These are phyloP conservation scores for Trichoderma reesei DNA, from an alignment of 495 filamentous ascomycete species.

Conservation along the genomic window DNA sequence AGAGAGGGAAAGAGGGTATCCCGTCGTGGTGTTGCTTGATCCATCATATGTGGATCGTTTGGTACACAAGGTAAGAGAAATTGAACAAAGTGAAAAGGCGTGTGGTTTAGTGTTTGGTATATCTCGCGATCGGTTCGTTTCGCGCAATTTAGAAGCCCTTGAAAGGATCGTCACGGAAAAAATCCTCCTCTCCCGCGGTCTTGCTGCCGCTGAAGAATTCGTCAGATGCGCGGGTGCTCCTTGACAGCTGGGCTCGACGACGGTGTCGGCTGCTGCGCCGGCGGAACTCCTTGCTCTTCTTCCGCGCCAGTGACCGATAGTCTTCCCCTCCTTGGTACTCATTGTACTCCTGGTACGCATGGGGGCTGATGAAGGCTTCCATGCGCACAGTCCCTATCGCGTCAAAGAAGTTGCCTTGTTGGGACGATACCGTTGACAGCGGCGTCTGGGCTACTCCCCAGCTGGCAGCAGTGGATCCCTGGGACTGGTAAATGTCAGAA, in stretches of 20 bases:
- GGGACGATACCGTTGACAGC: conserved; percentile 34
- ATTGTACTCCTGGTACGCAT: conserved; percentile 32
- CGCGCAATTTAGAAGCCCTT: conserved; percentile 29
- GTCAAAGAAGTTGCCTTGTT: conserved; percentile 52
- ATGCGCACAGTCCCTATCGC: conserved; percentile 88
- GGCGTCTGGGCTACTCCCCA: conserved; percentile 27
- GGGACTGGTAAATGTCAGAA: conserved; percentile 46
- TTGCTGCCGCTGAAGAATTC: conserved; percentile 25
- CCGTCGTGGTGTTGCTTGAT: conserved; percentile 2
- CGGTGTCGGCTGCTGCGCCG: conserved; percentile 40
- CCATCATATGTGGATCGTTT: not conserved
- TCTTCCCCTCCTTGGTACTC: conserved; percentile 38
- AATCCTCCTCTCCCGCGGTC: conserved; percentile 32
- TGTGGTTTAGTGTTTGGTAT: not conserved
- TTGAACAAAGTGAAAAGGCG: not conserved
- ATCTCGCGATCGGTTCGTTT: not conserved
- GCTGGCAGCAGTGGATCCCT: conserved; percentile 28
- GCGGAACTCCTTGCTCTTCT: conserved; percentile 40
- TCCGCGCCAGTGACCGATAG: conserved; percentile 27
- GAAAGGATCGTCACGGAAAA: conserved; percentile 38
- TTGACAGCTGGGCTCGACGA: conserved; percentile 39
- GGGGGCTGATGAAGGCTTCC: conserved; percentile 81
- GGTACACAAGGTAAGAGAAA: not conserved
- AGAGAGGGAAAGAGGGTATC: not conserved
- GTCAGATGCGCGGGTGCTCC: conserved; percentile 33